Base-by-base conservation (phyloP, 192 early-diverging fungal genomes). In the Radiomyces spectabilis region DNA sequence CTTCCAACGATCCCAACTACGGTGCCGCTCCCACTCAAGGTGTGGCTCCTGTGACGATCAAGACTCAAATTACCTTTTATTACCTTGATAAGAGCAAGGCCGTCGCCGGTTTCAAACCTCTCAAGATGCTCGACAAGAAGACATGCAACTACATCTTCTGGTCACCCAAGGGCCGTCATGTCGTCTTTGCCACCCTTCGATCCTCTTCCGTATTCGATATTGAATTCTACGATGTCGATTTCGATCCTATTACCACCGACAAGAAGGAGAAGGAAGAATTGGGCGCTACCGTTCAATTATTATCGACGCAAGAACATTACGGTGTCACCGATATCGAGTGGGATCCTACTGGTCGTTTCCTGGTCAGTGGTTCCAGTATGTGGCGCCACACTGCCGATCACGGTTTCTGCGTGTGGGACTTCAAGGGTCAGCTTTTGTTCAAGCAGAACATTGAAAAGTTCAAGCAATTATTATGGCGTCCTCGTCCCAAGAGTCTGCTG, bases 281-380 rank as follows among this genome's bases (percentile, higher is more conserved):
- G n/a, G 55, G 68, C 53, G 70, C 73, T 7, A 66, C 77, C 49
- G 66, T 89, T 45, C 72, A 85, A 42, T 57, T 86, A 48, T 71
- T 97, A 68, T 73, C 72, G 34, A 71, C 80, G 3, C 82, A 79
- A 34, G 95, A 97, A 70, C 97, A 97, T 71, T 97, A 94, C 74
- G 88, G 86, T 72, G 83, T 91, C 38, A 94, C 93, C 18, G 94
- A 96, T 57, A 81, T 97, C 46, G 93, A 97, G 66, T 99, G 96
- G 96, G 96, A 99, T 64, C 94, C 96, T 6, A 97, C 91, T 24
- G 96, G 96, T 57, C 89, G 96, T 48, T 99, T 83, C 62, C 85
- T 97, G n/a, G 71, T 87, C 7, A 83, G 86, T 41, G 86, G 83
- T 29, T 86, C 92, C 22, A 91, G 87, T 19, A 78, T 85, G 64